A percentile compares a stretch with the other conserved stretches of the same genome.
These are phyloP conservation scores for Gymnopilus dilepis DNA, from an alignment of 768 basidiomycete genomes.

Conservation along the genomic window DNA sequence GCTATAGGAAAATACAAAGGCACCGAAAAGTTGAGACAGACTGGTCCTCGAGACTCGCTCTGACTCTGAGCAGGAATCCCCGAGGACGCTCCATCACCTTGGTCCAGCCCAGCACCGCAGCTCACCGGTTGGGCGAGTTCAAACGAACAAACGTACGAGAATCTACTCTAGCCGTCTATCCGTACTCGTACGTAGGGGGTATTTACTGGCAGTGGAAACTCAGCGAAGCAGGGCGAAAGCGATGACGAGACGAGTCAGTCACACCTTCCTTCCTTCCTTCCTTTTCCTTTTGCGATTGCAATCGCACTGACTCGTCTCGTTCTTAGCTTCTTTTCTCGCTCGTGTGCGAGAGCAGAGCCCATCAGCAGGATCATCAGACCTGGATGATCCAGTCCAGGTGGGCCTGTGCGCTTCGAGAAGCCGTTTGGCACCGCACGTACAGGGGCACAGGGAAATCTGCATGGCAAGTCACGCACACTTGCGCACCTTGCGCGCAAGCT, in stretches of 20 bases:
- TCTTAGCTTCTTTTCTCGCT: background rate
- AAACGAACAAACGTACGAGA: background rate
- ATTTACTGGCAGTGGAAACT: background rate
- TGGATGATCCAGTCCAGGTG: conserved; percentile 6
- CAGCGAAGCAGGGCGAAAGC: background rate
- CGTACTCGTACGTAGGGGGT: too few relatives aligned
- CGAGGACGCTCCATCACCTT: background rate
- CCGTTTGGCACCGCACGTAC: background rate
- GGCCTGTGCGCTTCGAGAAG: conserved; percentile 8
- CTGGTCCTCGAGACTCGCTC: too few relatives aligned
- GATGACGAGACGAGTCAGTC: too few relatives aligned
- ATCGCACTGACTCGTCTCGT: background rate
- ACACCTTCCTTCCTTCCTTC: background rate
- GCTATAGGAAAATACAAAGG: too few relatives aligned
- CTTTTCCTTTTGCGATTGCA: background rate
- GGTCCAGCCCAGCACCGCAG: background rate
- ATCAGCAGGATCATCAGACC: conserved; percentile 5
- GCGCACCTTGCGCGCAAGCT: too few relatives aligned
- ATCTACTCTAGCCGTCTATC: background rate
- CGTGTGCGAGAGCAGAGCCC: conserved; percentile 5
- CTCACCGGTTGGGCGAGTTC: background rate
- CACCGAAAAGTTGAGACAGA: too few relatives aligned
- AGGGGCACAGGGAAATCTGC: too few relatives aligned
- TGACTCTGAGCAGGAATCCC: too few relatives aligned
- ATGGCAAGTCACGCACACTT: too few relatives aligned